Evolutionary conservation across 495 filamentous ascomycete species (phyloP).

Genomic region (Ramalina peruviana): DNA sequence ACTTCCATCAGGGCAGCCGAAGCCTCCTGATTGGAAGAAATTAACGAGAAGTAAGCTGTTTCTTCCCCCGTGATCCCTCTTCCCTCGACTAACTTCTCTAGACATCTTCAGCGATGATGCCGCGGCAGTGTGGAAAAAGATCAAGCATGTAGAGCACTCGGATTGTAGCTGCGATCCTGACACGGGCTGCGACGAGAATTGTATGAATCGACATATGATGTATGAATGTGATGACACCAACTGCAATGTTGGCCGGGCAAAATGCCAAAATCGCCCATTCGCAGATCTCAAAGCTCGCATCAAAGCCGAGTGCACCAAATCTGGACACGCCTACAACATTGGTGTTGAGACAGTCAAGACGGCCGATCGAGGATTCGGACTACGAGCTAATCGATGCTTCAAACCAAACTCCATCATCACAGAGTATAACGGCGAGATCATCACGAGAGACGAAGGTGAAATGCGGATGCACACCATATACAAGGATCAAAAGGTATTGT

Average conservation of each 20-base stretch:
- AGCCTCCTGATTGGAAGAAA: conserved; percentile 80
- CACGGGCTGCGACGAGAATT: conserved; percentile 73
- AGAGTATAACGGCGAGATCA: conserved; percentile 95
- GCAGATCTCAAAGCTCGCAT: conserved; percentile 60
- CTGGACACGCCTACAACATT: conserved; percentile 69
- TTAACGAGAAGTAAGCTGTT: conserved; percentile 66
- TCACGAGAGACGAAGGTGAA: conserved; percentile 86
- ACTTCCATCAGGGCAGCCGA: conserved; percentile 69
- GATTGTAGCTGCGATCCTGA: conserved; percentile 67
- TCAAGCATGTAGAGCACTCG: conserved; percentile 56
- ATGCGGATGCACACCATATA: conserved; percentile 83
- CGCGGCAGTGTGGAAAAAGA: conserved; percentile 69
- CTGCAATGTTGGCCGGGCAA: conserved; percentile 55
- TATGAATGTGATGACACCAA: conserved; percentile 92
- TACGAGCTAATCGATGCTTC: conserved; percentile 79
- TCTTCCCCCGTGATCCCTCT: neutral
- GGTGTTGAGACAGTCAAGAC: conserved; percentile 95
- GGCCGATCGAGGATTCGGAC: conserved; percentile 72
- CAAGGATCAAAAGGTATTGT: conserved; percentile 65
- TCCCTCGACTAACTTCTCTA: conserved; percentile 24
- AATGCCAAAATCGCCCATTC: conserved; percentile 80
- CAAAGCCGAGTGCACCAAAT: conserved; percentile 63
- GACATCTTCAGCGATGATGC: conserved; percentile 90
- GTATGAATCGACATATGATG: conserved; percentile 89
- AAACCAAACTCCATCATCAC: conserved; percentile 88